phyloP scores from a whole-genome alignment of 805 yeast species.

The Blastobotrys terrestris region DNA sequence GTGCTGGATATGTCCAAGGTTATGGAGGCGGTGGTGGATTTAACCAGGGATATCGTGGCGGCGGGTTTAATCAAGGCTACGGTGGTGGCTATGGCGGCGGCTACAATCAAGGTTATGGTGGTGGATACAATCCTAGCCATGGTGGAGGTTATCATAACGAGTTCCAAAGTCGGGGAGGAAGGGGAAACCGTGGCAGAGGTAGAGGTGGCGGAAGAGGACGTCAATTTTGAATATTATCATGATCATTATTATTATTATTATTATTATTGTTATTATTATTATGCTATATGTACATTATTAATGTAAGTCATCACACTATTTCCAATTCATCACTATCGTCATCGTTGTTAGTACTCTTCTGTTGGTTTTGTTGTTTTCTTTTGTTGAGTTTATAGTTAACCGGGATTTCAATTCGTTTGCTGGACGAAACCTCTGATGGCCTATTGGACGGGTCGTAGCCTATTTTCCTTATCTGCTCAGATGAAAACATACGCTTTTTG shows the following conservation, averaged over 20 bases:
- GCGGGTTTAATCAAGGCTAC: conserved; percentile 21
- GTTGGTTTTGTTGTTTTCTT: background rate
- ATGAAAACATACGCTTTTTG: conserved; percentile 13
- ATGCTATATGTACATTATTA: background rate
- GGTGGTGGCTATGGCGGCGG: conserved; percentile 18
- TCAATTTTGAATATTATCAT: conserved; percentile 11
- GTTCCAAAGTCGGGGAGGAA: conserved; percentile 13
- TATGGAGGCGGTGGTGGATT: no score
- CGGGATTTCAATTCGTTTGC: conserved; percentile 9
- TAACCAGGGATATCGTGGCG: conserved; percentile 9
- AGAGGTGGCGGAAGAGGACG: conserved; percentile 11
- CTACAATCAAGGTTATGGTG: conserved; percentile 18
- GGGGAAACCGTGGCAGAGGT: conserved; percentile 14
- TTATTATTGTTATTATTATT: no score
- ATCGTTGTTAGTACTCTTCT: conserved; percentile 19
- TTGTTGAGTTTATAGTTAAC: background rate
- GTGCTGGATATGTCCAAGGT: no score
- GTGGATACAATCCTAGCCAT: conserved; percentile 11
- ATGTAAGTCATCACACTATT: conserved; percentile 6
- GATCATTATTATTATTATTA: no score
- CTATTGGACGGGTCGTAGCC: conserved; percentile 28
- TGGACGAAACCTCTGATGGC: background rate
- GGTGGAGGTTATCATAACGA: conserved; percentile 5
- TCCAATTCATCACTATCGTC: conserved; percentile 36
- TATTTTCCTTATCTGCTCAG: conserved; percentile 21